Conservation (phyloP, 116 monocot species). For the Phalaenopsis hybrid region DNA sequence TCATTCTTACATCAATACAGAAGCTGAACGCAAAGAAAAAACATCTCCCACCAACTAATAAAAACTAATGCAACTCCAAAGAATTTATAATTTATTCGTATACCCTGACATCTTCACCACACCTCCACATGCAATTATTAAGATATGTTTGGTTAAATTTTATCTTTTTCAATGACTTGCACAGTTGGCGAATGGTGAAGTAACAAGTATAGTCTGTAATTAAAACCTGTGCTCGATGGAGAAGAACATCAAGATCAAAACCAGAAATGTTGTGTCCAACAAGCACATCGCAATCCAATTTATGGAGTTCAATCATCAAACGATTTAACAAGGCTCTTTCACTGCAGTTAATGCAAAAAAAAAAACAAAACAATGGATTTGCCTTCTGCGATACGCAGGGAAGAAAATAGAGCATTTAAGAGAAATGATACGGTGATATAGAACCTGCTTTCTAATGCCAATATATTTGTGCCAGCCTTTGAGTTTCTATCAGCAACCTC, state of each 20-base stretch:
- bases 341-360: conserved; percentile 28
- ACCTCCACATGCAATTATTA: not conserved
- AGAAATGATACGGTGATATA: not conserved
- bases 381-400: not conserved
- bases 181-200: not conserved
- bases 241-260: conserved; percentile 97
- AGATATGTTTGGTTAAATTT: not conserved
- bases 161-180: not conserved
- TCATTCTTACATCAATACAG: not conserved
- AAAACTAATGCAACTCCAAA: not conserved
- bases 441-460: conserved; percentile 73
- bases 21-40: not conserved
- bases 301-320: conserved; percentile 90
- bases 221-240: conserved; percentile 90
- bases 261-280: conserved; percentile 98
- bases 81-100: not conserved
- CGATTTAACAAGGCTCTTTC: conserved; percentile 92
- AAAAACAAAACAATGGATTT: not conserved
- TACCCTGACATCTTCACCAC: not conserved
- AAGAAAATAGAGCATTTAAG: not conserved
- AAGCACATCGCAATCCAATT: conserved; percentile 87
- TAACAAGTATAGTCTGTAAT: not conserved
- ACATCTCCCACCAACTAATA: not conserved
- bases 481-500: conserved; percentile 59
- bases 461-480: conserved; percentile 51